Base-by-base conservation (phyloP, 306 rosid genomes). In the Ceratonia siliqua region DNA sequence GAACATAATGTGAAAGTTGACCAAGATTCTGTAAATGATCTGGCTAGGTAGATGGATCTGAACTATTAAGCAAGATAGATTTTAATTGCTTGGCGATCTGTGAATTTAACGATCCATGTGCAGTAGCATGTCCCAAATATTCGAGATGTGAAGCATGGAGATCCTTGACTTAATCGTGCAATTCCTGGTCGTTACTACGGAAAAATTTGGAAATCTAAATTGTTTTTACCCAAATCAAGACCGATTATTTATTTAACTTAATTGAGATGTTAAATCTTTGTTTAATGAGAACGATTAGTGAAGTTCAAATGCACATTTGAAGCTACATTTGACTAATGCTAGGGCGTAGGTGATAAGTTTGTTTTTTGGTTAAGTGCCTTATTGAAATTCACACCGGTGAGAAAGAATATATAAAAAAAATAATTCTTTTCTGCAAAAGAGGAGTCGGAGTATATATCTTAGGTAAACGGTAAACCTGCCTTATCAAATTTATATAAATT, bases 1-100 rank as follows among this genome's bases (percentile, higher is more conserved):
- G 94, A 87, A 78, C 81, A 86, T 1, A 72, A 76, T 49, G 84
- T 86, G 70, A 90, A 90, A 79, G 83, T 85, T 5, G 91, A 92
- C 79, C 89, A 72, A 57, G 89, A 81, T 48, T 55, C 71, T 61
- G 46, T 42, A 62, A 87, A 81, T 81, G 92, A 88, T 79, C 87
- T 81, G 66, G 78, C 84, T 35, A 85, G 84, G 78, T 85, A 77
- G 79, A 82, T 76, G 72, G 81, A 83, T 50, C 63, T 76, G 5
- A 50, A 79, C 54, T 39, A 42, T 62, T 64, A 42, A 36, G 56
- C 27, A 42, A 32, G 53, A 39, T 28, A 24, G 70, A 73, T 57
- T 77, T 17, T 32, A 54, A 57, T 32, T 65, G 62, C 70, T 43
- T 49, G 71, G 30, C 64, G 76, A 63, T 48, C 66, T 73, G 48